These are phyloP conservation scores for Artomyces pyxidatus DNA, from an alignment of 768 basidiomycete species.

Conservation along the genomic window DNA sequence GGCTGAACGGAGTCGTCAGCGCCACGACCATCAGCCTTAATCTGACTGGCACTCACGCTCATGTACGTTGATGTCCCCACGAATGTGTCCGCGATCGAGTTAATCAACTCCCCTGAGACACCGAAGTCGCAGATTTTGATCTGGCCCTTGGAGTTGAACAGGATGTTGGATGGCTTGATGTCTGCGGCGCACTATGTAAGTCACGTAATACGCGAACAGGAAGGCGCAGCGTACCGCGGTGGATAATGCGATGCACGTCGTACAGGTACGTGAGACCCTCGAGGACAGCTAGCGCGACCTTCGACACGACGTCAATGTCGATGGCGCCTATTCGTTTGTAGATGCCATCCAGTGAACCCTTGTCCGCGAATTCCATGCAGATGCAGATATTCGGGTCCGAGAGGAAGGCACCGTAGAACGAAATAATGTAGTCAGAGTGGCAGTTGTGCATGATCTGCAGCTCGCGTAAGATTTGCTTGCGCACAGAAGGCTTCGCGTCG, in stretches of 20 bases:
- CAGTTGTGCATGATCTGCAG: conserved; percentile 99
- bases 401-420: conserved; percentile 94
- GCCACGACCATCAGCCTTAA: conserved; percentile 4
- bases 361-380: conserved; percentile 97
- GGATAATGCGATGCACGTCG: conserved; percentile 95
- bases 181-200: conserved; percentile 43
- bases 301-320: conserved; percentile 85
- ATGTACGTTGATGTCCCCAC: conserved; percentile 99
- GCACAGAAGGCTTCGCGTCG: conserved; percentile 91
- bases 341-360: conserved; percentile 87
- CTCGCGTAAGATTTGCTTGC: conserved; percentile 96
- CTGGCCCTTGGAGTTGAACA: conserved; percentile 88
- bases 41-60: conserved; percentile 61
- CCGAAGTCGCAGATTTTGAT: conserved; percentile 99
- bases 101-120: conserved; percentile 97
- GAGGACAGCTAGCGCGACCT: conserved; percentile 91
- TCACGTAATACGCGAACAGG: background rate
- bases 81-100: conserved; percentile 98
- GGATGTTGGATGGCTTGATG: conserved; percentile 98
- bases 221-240: conserved; percentile 67
- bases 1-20: conserved; percentile 47
- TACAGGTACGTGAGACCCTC: conserved; percentile 96
- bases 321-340: conserved; percentile 95
- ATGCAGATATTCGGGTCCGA: conserved; percentile 98
- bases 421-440: conserved; percentile 87